Evolutionary conservation across 805 yeast genomes (phyloP), one percentile per base, ranked within the genome.

Genomic region (Lipomyces kockii): DNA sequence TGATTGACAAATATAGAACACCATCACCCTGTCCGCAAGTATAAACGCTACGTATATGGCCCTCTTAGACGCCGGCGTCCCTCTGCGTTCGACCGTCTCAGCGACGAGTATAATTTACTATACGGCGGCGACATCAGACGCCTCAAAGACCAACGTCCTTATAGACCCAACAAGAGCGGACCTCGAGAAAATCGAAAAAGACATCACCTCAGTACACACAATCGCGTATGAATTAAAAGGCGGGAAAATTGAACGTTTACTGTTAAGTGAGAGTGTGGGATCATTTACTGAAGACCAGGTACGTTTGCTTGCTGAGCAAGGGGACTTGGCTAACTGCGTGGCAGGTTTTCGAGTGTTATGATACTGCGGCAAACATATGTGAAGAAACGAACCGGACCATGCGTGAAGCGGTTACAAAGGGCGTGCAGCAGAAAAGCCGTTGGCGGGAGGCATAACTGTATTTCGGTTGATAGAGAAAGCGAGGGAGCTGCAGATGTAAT

Each of bases 11-110:
- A 46, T n/a, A 83, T 20, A 58, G 64, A 60, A 65, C 34, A 77
- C 81, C 54, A 82, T 83, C 64, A 92, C 90, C 74, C 77, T 91
- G 55, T 84, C 87, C 61, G 87, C 88, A 1, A 88, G 89, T 27
- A 82, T 94, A 52, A 94, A 95, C 76, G 88, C 92, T 2, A 80
- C 88, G 1, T 87, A 82, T 70, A 78, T 90, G 70, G 97, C 98
- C 0, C 82, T 94, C 56, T 77, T 92, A 1, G 94, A 92, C 77
- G 89, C 97, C 6, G 92, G 91, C 58, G 82, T 93, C 22, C 89
- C 92, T 0, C 77, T 94, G 9, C 57, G 66, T 17, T 60, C 71
- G 12, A 66, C 71, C 9, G n/a, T 69, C 22, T 60, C 72, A 2
- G 71, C 72, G 17, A 61, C 66, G 52, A 60, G 64, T 12, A 52